Evolutionary conservation across 2,329 filamentous ascomycete species (phyloP), one percentile per base, ranked within the genome.

Genomic region (Chaetothyriales sp.): DNA sequence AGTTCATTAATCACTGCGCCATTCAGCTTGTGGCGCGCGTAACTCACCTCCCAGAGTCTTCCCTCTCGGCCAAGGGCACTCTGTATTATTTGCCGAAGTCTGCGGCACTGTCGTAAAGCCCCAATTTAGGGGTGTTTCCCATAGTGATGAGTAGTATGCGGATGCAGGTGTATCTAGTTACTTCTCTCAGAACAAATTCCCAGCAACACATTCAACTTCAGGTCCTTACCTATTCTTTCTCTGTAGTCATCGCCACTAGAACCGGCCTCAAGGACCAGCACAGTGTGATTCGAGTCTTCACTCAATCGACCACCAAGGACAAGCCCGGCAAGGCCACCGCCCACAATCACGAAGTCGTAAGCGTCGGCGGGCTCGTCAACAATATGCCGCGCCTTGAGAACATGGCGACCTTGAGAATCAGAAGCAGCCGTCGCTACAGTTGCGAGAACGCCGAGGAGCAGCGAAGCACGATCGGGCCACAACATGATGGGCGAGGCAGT

Each of bases 51-150:
- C 64, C 10, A 66, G 58, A 1, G 60, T 59, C 53, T 66, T 66
- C 2, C 64, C 64, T 36, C 64, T 63, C 32, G 64, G 63, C 64
- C 63, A 65, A 45, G 55, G 52, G 25, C 64, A 59, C 51, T 62
- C 51, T n/a, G 61, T 62, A 45, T 64, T 51, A 9, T 60, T 54
- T 12, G 57, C 62, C 55, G 62, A 57, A 19, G 58, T 44, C 49
- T 66, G 64, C 1, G 61, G 53, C 18, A 59, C 57, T 1, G 64
- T 66, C 39, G 60, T 59, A 28, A 60, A 66, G 3, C 50, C 59
- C 64, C 64, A 66, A 48, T 66, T 65, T 48, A 65, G 55, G 1
- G 63, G 62, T 1, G 64, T 66, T 3, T 60, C 62, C 64, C 64
- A 66, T 15, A 66, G 53, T 0, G 64, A 66, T 28, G 65, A 55